phyloP scores from a whole-genome alignment of 306 rosid species.

The Hippophae rhamnoides region DNA sequence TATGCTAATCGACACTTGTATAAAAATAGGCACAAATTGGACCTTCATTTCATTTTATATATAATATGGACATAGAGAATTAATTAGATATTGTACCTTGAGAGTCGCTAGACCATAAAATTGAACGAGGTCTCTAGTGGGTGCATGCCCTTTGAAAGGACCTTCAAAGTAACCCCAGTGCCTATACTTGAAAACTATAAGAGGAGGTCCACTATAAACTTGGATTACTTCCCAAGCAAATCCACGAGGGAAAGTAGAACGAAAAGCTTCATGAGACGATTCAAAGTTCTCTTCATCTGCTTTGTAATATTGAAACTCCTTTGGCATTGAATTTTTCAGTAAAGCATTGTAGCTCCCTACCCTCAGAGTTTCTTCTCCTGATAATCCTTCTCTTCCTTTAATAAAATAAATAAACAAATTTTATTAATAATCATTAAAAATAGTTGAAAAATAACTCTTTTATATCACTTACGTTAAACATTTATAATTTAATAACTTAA shows the following conservation, averaged over 20 bases:
- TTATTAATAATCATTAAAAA: not conserved
- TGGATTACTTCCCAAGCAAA: conserved; percentile 80
- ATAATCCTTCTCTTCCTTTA: conserved; percentile 55
- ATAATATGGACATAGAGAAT: too few species aligned
- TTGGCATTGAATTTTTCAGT: conserved; percentile 48
- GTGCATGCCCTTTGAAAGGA: conserved; percentile 48
- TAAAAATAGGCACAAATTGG: too few species aligned
- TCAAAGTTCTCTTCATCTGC: conserved; percentile 59
- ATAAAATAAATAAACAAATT: not conserved
- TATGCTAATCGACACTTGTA: too few species aligned
- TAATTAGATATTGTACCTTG: too few species aligned
- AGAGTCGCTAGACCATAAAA: conserved; percentile 52
- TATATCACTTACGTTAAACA: too few species aligned
- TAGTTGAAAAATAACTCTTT: too few species aligned
- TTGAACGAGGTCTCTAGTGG: conserved; percentile 48
- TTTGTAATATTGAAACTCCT: conserved; percentile 42
- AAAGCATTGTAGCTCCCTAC: conserved; percentile 61
- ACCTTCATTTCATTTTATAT: too few species aligned
- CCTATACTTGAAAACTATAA: conserved; percentile 61
- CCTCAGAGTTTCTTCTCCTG: conserved; percentile 51
- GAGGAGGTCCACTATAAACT: conserved; percentile 60
- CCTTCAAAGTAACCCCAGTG: conserved; percentile 91
- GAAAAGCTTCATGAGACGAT: conserved; percentile 54
- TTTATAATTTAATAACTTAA: too few species aligned
- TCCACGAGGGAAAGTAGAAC: conserved; percentile 60